phyloP scores from a whole-genome alignment of 2,329 filamentous ascomycete genomes.

The Aspergillus proliferans region DNA sequence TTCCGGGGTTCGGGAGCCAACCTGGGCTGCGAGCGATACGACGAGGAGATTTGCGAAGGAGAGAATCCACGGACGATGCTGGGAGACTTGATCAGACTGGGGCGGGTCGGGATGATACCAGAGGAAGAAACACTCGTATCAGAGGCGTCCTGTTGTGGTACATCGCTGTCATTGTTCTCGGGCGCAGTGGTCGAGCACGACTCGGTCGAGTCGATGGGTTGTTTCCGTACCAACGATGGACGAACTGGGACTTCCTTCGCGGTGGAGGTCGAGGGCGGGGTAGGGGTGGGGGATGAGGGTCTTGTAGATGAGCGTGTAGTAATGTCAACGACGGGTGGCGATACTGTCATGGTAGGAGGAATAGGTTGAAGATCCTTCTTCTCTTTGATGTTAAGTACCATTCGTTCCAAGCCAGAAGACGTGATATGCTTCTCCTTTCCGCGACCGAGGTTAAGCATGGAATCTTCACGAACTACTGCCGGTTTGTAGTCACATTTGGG shows the following conservation, averaged over 20 bases:
- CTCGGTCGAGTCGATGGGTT: conserved; percentile 46
- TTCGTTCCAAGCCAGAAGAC: conserved; percentile 86
- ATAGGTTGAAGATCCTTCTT: conserved; percentile 62
- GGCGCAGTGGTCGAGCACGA: conserved; percentile 55
- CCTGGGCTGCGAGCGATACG: conserved; percentile 57
- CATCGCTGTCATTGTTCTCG: conserved; percentile 41
- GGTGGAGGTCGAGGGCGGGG: conserved; percentile 26
- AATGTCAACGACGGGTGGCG: conserved; percentile 35
- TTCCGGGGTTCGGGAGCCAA: conserved; percentile 46
- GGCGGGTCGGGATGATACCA: conserved; percentile 31
- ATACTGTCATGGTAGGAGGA: conserved; percentile 36
- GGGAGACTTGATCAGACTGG: conserved; percentile 51
- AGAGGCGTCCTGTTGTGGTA: conserved; percentile 40
- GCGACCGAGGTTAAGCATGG: conserved; percentile 60
- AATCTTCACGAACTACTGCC: conserved; percentile 46
- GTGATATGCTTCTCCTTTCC: conserved; percentile 82
- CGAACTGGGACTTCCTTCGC: conserved; percentile 28
- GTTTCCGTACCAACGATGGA: conserved; percentile 17
- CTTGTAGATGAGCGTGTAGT: conserved; percentile 27
- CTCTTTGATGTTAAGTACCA: conserved; percentile 86
- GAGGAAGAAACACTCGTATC: conserved; percentile 58
- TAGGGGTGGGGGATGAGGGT: conserved; percentile 36
- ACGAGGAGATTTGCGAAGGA: conserved; percentile 65
- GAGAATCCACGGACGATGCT: conserved; percentile 84
- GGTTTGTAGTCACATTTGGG: conserved; percentile 57